These are phyloP conservation scores for Puccinia brachypodii DNA, from an alignment of 1,284 basidiomycete genomes.

Conservation along the genomic window DNA sequence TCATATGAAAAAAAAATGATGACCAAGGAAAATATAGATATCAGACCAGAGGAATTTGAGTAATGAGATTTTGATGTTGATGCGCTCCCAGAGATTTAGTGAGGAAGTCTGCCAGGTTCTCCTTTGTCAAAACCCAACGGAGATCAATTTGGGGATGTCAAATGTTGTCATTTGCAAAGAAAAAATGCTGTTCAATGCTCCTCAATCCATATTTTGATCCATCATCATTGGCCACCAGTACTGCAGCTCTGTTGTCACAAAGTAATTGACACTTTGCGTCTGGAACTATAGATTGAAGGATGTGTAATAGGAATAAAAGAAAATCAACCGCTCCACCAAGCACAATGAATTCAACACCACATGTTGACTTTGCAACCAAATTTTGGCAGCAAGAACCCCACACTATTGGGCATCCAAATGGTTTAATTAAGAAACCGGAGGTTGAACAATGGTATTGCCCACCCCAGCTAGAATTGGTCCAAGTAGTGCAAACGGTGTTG, in stretches of 20 bases:
- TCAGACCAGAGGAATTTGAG: too few species aligned
- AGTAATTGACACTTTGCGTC: not conserved
- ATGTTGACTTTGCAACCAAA: not conserved
- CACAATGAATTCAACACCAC: not conserved
- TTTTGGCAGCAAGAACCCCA: conserved; percentile 2
- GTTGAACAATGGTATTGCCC: not conserved
- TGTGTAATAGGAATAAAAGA: not conserved
- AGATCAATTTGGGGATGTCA: not conserved
- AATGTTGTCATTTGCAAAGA: conserved; percentile 1
- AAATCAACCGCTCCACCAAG: not conserved
- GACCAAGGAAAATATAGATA: too few species aligned
- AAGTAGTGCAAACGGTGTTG: not conserved
- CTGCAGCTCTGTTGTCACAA: conserved; percentile 16
- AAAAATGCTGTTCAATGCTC: conserved; percentile 8
- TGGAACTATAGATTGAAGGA: not conserved
- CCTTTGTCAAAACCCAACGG: not conserved
- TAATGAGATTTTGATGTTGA: too few species aligned
- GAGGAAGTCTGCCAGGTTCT: conserved; percentile 5
- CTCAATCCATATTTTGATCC: not conserved
- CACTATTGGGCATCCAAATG: not conserved
- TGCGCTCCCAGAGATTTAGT: conserved; percentile 13
- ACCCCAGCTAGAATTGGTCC: not conserved
- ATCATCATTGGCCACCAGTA: not conserved
- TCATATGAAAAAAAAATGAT: too few species aligned
- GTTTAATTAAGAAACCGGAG: not conserved